phyloP scores from a whole-genome alignment of 2,329 filamentous ascomycete genomes.

The Escovopsis weberi region DNA sequence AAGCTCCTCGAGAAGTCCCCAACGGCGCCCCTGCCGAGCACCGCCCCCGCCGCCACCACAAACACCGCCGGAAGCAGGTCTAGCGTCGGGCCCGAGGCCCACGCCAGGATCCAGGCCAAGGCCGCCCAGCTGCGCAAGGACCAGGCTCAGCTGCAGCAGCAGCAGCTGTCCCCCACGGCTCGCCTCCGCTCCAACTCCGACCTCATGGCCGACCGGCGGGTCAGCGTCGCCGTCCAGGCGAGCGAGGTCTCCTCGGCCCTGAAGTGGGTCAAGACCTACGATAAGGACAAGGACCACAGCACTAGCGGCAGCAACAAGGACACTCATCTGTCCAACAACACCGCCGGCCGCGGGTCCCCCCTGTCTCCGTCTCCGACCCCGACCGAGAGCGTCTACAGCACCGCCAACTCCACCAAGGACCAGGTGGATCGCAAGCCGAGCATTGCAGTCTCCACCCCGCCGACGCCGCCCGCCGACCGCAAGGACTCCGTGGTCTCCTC shows the following conservation, averaged over 20 bases:
- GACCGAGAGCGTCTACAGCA: conserved; percentile 6
- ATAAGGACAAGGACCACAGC: conserved; percentile 40
- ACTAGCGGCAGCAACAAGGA: conserved; percentile 51
- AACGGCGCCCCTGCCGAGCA: conserved; percentile 25
- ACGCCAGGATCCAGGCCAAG: conserved; percentile 83
- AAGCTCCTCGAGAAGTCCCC: conserved; percentile 33
- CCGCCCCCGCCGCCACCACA: conserved; percentile 20
- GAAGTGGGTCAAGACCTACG: conserved; percentile 94
- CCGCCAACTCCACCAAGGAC: conserved; percentile 23
- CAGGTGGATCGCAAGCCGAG: conserved; percentile 14
- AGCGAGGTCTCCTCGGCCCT: conserved; percentile 83
- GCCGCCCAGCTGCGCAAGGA: conserved; percentile 70
- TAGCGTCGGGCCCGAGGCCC: conserved; percentile 79
- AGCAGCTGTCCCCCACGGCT: neutral
- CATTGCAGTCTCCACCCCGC: neutral
- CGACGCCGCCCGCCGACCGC: conserved; percentile 33
- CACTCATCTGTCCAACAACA: conserved; percentile 65
- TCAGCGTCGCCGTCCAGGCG: conserved; percentile 77
- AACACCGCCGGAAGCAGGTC: conserved; percentile 51
- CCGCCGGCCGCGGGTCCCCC: conserved; percentile 50
- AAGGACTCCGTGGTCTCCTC: conserved; percentile 31
- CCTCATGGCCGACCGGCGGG: conserved; percentile 57
- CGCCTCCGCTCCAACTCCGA: conserved; percentile 35
- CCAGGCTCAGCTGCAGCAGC: conserved; percentile 29
- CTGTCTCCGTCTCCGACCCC: conserved; percentile 8